phyloP scores from a whole-genome alignment of 768 basidiomycete species.

The Calvatia gigantea region DNA sequence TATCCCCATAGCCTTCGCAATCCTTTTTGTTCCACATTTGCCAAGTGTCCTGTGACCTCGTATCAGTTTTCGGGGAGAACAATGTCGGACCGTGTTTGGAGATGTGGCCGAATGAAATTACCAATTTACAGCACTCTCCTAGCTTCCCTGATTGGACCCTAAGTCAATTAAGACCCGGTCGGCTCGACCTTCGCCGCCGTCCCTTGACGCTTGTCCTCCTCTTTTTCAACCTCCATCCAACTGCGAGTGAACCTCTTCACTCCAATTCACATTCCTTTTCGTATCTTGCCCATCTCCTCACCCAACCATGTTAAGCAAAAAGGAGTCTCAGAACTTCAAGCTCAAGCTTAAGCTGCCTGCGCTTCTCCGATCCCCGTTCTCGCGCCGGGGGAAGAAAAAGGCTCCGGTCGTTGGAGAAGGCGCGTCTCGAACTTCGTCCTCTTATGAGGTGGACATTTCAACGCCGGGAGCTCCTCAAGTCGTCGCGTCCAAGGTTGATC shows the following conservation, averaged over 20 bases:
- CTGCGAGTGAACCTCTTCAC: constrained; percentile 9
- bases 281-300: neutral
- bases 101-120: neutral
- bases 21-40: too few relatives aligned
- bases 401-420: neutral
- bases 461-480: neutral
- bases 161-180: constrained; percentile 5
- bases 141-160: constrained; percentile 4
- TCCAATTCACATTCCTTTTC: constrained; percentile 10
- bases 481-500: neutral
- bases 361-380: constrained; percentile 4
- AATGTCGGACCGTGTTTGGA: neutral
- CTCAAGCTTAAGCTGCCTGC: constrained; percentile 8
- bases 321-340: constrained; percentile 6
- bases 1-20: too few relatives aligned
- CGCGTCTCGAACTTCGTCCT: neutral
- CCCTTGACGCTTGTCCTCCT: neutral
- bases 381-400: constrained; percentile 8
- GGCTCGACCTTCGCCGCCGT: neutral
- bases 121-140: constrained; percentile 1
- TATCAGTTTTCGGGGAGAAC: neutral
- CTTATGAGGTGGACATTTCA: neutral
- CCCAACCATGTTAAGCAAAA: neutral
- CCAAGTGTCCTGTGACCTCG: too few relatives aligned
- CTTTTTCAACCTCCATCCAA: constrained; percentile 12